Evolutionary conservation across 352 stramenopile species (phyloP).

Genomic region (Pythium plurisporium): DNA sequence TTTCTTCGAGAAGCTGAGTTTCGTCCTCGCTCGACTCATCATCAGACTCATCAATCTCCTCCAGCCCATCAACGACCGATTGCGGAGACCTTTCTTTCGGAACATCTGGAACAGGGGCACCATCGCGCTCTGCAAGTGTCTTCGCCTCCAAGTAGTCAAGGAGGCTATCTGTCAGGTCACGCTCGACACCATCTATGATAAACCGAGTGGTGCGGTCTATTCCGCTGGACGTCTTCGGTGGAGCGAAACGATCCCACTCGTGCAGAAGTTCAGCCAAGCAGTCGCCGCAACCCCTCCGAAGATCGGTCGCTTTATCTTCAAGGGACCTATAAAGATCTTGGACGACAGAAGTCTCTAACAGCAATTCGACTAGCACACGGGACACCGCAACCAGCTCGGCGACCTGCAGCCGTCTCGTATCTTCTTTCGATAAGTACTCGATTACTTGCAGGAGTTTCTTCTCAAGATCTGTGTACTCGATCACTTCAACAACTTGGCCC

Average conservation of each 20-base stretch:
- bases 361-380: slow-evolving; percentile 58
- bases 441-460: slow-evolving; percentile 55
- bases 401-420: slow-evolving; percentile 50
- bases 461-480: slow-evolving; percentile 40
- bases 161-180: slow-evolving; percentile 66
- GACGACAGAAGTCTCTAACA: slow-evolving; percentile 47
- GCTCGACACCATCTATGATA: slow-evolving; percentile 67
- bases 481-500: slow-evolving; percentile 41
- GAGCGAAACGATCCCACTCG: slow-evolving; percentile 55
- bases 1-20: slow-evolving; percentile 45
- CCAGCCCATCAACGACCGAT: neutral
- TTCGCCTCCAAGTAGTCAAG: slow-evolving; percentile 65
- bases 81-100: slow-evolving; percentile 9
- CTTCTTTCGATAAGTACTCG: slow-evolving; percentile 64
- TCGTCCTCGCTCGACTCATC: slow-evolving; percentile 30
- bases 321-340: slow-evolving; percentile 63
- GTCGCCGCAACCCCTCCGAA: slow-evolving; percentile 46
- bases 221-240: slow-evolving; percentile 35
- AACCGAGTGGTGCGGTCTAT: slow-evolving; percentile 64
- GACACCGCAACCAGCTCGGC: slow-evolving; percentile 55
- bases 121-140: slow-evolving; percentile 54
- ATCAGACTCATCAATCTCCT: slow-evolving; percentile 24
- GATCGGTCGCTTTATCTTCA: slow-evolving; percentile 58
- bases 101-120: slow-evolving; percentile 37
- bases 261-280: slow-evolving; percentile 53